Evolutionary conservation across 2,329 filamentous ascomycete genomes (phyloP).

Genomic region (Sporothrix euskadiensis): DNA sequence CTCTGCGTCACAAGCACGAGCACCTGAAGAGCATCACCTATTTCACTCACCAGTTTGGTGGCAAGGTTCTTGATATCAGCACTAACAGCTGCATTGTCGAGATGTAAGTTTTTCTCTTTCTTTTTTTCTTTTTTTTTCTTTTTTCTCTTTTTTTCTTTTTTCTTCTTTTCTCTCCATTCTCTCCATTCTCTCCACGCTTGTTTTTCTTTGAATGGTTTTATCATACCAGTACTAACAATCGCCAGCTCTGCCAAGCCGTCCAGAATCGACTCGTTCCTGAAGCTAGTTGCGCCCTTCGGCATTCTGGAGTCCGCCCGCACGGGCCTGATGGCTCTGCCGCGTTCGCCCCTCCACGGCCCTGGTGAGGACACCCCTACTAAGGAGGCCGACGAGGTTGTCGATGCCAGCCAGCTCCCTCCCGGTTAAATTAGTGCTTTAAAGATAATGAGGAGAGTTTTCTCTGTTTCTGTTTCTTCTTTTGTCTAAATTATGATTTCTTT

Average conservation of each 20-base stretch:
- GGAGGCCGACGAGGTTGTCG: slow-evolving; percentile 92
- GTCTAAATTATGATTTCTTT: background rate
- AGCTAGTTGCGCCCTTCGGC: slow-evolving; percentile 89
- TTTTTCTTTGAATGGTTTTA: background rate
- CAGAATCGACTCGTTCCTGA: slow-evolving; percentile 96
- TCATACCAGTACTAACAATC: background rate
- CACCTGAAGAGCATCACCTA: slow-evolving; percentile 96
- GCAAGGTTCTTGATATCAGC: slow-evolving; percentile 96
- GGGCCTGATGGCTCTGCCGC: slow-evolving; percentile 93
- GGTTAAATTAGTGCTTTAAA: slow-evolving; percentile 57
- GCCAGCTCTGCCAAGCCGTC: slow-evolving; percentile 82
- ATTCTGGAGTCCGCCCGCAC: slow-evolving; percentile 95
- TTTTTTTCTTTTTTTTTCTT: background rate
- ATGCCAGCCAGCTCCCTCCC: slow-evolving; percentile 89
- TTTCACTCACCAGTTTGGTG: slow-evolving; percentile 94
- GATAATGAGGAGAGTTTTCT: background rate
- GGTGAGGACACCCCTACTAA: slow-evolving; percentile 69
- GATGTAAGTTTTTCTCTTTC: slow-evolving; percentile 62
- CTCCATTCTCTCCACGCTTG: too few relatives aligned
- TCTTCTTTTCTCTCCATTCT: too few relatives aligned
- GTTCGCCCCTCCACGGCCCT: slow-evolving; percentile 79
- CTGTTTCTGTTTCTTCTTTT: slow-evolving; percentile 17
- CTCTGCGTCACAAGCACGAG: slow-evolving; percentile 93
- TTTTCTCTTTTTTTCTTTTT: too few relatives aligned
- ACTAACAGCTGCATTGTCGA: slow-evolving; percentile 99